phyloP scores from a whole-genome alignment of 2,329 filamentous ascomycete genomes.

The Aspergillus texensis region DNA sequence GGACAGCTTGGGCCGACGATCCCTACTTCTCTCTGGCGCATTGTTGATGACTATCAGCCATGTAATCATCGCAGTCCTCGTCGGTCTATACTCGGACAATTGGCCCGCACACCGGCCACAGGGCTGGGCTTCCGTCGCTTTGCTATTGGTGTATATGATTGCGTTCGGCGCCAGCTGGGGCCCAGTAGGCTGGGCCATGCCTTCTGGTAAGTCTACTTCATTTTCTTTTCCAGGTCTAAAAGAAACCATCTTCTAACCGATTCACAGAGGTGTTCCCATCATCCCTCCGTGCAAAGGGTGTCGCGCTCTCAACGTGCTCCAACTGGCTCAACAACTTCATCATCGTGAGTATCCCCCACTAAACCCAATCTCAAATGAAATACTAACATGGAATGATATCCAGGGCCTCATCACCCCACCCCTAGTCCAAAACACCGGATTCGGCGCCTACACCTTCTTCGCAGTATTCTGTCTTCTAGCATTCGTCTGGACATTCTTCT shows the following conservation, averaged over 20 bases:
- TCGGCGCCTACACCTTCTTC: constrained; percentile 62
- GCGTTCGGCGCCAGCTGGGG: constrained; percentile 64
- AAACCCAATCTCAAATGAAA: background rate
- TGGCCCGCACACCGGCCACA: constrained; percentile 55
- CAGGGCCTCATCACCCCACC: constrained; percentile 66
- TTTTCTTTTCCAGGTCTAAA: background rate
- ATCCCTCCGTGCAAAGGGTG: constrained; percentile 64
- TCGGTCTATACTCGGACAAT: constrained; percentile 54
- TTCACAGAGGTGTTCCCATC: constrained; percentile 65
- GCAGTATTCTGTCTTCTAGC: constrained; percentile 56
- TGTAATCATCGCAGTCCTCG: constrained; percentile 56
- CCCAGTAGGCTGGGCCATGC: constrained; percentile 50
- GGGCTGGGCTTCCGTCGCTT: constrained; percentile 60
- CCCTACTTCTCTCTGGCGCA: constrained; percentile 50
- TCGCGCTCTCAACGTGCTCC: constrained; percentile 63
- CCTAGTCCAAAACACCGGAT: constrained; percentile 60
- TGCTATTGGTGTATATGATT: constrained; percentile 65
- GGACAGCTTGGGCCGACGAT: constrained; percentile 52
- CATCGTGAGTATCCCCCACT: constrained; percentile 45
- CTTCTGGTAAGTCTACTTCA: constrained; percentile 31
- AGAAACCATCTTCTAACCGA: constrained; percentile 15
- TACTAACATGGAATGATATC: background rate
- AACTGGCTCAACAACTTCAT: constrained; percentile 70
- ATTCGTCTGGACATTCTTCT: constrained; percentile 55
- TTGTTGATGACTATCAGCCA: constrained; percentile 51